Percentiles rank a stretch among this genome's conserved stretches.
phyloP scores from a whole-genome alignment of 1,284 basidiomycete species.

The Cutaneotrichosporon arboriforme region DNA sequence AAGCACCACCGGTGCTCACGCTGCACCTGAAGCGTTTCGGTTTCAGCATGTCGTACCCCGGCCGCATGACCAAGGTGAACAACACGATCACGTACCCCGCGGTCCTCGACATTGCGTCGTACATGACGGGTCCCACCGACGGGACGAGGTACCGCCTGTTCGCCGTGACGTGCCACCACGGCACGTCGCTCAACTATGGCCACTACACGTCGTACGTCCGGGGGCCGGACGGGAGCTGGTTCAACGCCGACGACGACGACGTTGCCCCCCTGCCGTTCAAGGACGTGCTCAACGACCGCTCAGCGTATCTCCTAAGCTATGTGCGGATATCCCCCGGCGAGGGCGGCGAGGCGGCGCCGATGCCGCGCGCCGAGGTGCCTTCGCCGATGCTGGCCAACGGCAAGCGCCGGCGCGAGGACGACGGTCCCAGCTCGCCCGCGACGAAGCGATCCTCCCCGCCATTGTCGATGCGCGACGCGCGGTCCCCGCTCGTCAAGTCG shows the following conservation, averaged over 20 bases:
- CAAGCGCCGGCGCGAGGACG: constrained; percentile 1
- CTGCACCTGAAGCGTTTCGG: constrained; percentile 93
- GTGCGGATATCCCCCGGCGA: constrained; percentile 51
- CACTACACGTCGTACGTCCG: constrained; percentile 91
- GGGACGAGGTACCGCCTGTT: constrained; percentile 82
- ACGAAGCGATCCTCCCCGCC: not conserved
- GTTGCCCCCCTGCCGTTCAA: constrained; percentile 51
- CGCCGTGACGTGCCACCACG: constrained; percentile 89
- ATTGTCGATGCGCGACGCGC: not conserved
- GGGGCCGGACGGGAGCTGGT: constrained; percentile 68
- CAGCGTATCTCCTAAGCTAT: constrained; percentile 92
- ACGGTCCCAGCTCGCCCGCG: not conserved
- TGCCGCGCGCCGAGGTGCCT: not conserved
- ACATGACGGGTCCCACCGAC: constrained; percentile 68
- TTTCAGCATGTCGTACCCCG: constrained; percentile 30
- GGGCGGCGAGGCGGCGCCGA: not conserved
- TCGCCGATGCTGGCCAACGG: not conserved
- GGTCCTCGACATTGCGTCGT: constrained; percentile 65
- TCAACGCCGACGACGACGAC: constrained; percentile 88
- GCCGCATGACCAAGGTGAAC: constrained; percentile 77
- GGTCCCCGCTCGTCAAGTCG: not conserved
- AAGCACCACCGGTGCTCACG: constrained; percentile 84
- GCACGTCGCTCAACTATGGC: constrained; percentile 86
- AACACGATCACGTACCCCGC: constrained; percentile 74
- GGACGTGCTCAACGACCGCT: constrained; percentile 61